These are phyloP conservation scores for Daldinia sp. DNA, from an alignment of 2,329 filamentous ascomycete species.

Conservation along the genomic window DNA sequence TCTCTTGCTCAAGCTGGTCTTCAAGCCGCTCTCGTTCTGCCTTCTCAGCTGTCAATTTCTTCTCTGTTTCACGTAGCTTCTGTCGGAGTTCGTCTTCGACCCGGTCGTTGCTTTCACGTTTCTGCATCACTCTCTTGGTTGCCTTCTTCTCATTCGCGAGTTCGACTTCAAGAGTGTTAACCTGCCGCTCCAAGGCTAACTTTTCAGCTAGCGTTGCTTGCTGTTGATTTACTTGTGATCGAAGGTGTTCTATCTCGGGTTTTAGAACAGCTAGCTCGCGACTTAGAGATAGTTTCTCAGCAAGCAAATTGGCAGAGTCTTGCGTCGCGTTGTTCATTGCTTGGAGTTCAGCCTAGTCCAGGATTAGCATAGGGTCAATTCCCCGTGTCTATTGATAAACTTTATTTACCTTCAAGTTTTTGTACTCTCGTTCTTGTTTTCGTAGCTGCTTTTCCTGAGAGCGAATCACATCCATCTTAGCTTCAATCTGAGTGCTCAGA, in stretches of 20 bases:
- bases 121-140: constrained; percentile 66
- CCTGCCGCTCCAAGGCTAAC: constrained; percentile 80
- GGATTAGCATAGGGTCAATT: constrained; percentile 40
- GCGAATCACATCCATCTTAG: constrained; percentile 57
- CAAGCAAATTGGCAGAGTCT: constrained; percentile 76
- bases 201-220: constrained; percentile 82
- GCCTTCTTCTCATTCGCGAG: constrained; percentile 85
- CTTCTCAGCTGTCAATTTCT: constrained; percentile 50
- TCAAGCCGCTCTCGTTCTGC: constrained; percentile 51
- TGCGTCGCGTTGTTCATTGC: constrained; percentile 74
- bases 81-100: constrained; percentile 59
- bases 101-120: constrained; percentile 58
- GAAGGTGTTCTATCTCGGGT: constrained; percentile 68
- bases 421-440: constrained; percentile 62
- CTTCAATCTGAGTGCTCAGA: constrained; percentile 58
- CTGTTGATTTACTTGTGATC: constrained; percentile 68
- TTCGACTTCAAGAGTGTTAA: constrained; percentile 82
- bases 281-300: constrained; percentile 66
- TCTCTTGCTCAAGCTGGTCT: constrained; percentile 52
- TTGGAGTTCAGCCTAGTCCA: constrained; percentile 74
- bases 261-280: constrained; percentile 66
- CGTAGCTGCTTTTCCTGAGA: constrained; percentile 62
- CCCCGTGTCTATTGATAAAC: background rate
- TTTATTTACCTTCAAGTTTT: constrained; percentile 59
- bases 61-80: constrained; percentile 54